These are phyloP conservation scores for Haematococcus sp. DNA, from an alignment of 139 green algal genomes.

Conservation along the genomic window DNA sequence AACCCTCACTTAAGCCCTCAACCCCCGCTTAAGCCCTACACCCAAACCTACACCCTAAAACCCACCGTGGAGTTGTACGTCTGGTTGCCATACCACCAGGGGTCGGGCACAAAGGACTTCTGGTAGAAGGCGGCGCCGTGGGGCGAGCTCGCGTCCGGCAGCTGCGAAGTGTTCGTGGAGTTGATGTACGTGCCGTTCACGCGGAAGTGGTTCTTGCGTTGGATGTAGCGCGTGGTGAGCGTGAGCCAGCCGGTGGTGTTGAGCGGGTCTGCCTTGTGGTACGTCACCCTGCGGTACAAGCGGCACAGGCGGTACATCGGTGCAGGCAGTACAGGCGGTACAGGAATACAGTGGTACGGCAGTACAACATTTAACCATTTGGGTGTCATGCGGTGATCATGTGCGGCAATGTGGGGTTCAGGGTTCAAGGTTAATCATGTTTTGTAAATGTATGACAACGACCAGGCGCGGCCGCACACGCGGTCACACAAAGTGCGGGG, in stretches of 20 bases:
- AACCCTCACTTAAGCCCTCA: too few relatives aligned
- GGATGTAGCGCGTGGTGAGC: constrained; percentile 5
- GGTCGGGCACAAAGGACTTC: constrained; percentile 21
- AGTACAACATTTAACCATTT: too few relatives aligned
- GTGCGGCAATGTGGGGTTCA: too few relatives aligned
- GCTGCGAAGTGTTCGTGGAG: neutral
- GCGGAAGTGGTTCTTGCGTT: constrained; percentile 12
- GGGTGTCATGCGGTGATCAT: too few relatives aligned
- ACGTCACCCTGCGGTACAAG: neutral
- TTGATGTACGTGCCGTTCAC: constrained; percentile 14
- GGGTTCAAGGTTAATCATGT: too few relatives aligned
- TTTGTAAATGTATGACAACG: too few relatives aligned
- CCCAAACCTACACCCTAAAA: neutral
- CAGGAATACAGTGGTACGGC: too few relatives aligned
- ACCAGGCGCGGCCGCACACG: too few relatives aligned
- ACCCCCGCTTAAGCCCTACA: too few relatives aligned
- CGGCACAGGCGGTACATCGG: too few relatives aligned
- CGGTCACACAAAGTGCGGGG: too few relatives aligned
- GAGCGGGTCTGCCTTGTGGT: constrained; percentile 33
- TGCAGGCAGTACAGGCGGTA: too few relatives aligned
- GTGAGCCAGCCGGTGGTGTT: constrained; percentile 12
- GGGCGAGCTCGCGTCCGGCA: neutral
- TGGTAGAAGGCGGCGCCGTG: constrained; percentile 33
- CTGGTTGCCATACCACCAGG: constrained; percentile 17
- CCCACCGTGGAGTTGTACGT: constrained; percentile 27